Evolutionary conservation across 2,329 filamentous ascomycete genomes (phyloP).

Genomic region (Fusarium ambrosium): DNA sequence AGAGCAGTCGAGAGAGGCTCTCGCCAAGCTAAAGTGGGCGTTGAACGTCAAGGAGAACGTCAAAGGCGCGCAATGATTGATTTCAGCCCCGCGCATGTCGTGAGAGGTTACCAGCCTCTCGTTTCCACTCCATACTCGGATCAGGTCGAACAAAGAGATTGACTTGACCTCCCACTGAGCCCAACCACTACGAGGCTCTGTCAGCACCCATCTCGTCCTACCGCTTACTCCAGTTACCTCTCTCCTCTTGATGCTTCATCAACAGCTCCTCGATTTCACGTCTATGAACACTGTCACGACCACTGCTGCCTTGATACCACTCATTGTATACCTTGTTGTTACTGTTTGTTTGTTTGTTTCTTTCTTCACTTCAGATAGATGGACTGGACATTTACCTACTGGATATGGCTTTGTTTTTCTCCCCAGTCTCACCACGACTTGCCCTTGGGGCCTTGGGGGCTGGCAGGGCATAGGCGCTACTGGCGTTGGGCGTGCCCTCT

Average conservation of each 20-base stretch:
- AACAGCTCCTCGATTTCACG: constrained; percentile 24
- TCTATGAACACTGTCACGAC: constrained; percentile 39
- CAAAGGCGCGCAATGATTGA: constrained; percentile 67
- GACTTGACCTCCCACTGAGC: background rate
- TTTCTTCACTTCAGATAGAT: constrained; percentile 38
- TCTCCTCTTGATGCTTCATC: constrained; percentile 15
- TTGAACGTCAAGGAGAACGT: constrained; percentile 75
- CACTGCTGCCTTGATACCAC: constrained; percentile 43
- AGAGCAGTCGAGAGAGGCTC: constrained; percentile 70
- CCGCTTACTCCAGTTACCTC: constrained; percentile 12
- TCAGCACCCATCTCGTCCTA: background rate
- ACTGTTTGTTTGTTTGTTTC: constrained; percentile 15
- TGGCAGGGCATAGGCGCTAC: constrained; percentile 38
- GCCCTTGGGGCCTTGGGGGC: constrained; percentile 19
- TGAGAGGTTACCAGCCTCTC: background rate
- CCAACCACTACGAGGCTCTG: background rate
- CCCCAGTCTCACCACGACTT: constrained; percentile 28
- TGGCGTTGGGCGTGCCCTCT: constrained; percentile 42
- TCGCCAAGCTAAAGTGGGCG: constrained; percentile 80
- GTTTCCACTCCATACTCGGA: background rate
- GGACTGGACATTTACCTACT: constrained; percentile 41
- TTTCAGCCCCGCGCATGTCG: background rate
- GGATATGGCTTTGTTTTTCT: constrained; percentile 39
- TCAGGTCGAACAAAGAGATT: background rate
- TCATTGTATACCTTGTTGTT: constrained; percentile 34